phyloP scores from a whole-genome alignment of 768 basidiomycete genomes.

The Pleurotus tuber-regium region DNA sequence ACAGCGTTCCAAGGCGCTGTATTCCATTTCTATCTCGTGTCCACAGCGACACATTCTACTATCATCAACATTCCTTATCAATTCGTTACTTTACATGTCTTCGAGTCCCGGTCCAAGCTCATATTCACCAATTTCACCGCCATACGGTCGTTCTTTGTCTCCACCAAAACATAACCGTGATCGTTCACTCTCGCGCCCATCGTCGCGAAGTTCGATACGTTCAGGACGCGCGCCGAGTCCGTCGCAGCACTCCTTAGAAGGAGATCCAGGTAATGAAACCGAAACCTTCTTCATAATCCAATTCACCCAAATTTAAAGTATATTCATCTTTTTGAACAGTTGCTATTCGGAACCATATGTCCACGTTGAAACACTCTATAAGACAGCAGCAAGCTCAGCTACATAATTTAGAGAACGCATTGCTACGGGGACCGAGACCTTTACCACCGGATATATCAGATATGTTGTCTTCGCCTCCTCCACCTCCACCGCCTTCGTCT shows the following conservation, averaged over 20 bases:
- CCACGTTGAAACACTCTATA: slow-evolving; percentile 78
- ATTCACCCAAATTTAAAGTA: slow-evolving; percentile 17
- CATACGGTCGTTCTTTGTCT: slow-evolving; percentile 23
- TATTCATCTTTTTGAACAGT: slow-evolving; percentile 47
- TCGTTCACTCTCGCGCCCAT: slow-evolving; percentile 38
- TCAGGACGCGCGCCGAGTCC: slow-evolving; percentile 58
- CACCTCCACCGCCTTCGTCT: slow-evolving; percentile 34
- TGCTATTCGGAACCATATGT: slow-evolving; percentile 75
- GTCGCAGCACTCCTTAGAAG: slow-evolving; percentile 43
- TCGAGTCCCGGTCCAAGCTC: slow-evolving; percentile 23
- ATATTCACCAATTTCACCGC: slow-evolving; percentile 14
- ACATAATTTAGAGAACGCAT: slow-evolving; percentile 62
- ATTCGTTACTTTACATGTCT: slow-evolving; percentile 31
- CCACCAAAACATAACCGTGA: slow-evolving; percentile 31
- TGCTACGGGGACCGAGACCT: slow-evolving; percentile 67
- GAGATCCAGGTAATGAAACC: slow-evolving; percentile 55
- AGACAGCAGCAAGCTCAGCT: slow-evolving; percentile 83
- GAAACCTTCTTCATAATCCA: slow-evolving; percentile 10
- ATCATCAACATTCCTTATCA: background rate
- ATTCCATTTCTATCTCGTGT: background rate
- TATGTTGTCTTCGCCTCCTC: slow-evolving; percentile 26
- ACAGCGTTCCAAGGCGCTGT: slow-evolving; percentile 2
- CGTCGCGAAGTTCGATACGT: slow-evolving; percentile 40
- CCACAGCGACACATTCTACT: background rate
- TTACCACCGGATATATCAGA: slow-evolving; percentile 31